These are phyloP conservation scores for Acacia acuminata DNA, from an alignment of 306 rosid species.

Conservation along the genomic window DNA sequence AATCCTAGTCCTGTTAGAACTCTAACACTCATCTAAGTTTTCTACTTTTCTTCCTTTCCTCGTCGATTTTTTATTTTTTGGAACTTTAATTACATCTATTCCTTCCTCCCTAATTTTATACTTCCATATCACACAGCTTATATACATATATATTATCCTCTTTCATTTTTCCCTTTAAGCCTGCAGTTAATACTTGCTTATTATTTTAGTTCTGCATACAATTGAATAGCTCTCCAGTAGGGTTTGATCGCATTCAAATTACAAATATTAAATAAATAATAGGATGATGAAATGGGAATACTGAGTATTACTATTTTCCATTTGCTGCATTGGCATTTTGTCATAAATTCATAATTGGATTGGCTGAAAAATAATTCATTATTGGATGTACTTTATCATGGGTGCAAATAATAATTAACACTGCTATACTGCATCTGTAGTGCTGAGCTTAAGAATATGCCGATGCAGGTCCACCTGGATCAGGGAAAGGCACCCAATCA, in stretches of 20 bases:
- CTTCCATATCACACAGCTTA: no score
- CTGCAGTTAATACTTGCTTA: neutral
- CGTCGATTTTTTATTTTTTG: no score
- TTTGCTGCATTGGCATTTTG: neutral
- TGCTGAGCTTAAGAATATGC: conserved; percentile 27
- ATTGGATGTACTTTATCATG: neutral
- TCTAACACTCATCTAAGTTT: no score
- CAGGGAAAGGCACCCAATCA: conserved; percentile 84
- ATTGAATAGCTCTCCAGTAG: neutral
- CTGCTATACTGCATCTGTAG: no score
- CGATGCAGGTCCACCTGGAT: conserved; percentile 76
- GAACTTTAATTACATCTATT: no score
- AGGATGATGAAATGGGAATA: neutral
- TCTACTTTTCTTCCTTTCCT: no score
- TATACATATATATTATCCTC: no score
- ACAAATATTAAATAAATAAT: neutral
- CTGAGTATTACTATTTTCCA: neutral
- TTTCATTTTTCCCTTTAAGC: neutral
- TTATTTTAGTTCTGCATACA: neutral
- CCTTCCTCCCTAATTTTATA: no score
- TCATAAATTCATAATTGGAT: neutral
- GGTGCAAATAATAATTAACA: neutral
- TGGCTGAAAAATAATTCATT: neutral
- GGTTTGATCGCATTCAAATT: neutral
- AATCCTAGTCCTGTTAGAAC: no score